Evolutionary conservation across 306 rosid genomes (phyloP).

Genomic region (Canavalia gladiata): DNA sequence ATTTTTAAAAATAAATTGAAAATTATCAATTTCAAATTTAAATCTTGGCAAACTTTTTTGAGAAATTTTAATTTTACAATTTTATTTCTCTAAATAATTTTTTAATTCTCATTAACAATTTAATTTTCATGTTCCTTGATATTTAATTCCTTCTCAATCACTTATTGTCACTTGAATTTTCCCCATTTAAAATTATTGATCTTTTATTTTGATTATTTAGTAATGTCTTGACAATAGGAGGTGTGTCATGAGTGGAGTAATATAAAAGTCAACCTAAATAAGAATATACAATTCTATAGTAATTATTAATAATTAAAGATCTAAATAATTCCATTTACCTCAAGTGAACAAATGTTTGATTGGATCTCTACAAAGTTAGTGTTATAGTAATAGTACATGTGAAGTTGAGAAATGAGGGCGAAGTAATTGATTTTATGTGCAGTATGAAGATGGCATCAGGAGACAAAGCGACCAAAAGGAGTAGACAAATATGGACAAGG

Average conservation of each 20-base stretch:
- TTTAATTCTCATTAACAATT: not conserved
- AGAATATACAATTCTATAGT: not conserved
- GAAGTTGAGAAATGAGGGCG: slow-evolving; percentile 11
- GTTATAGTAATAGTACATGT: not conserved
- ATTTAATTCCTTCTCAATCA: not conserved
- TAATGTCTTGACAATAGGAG: not conserved
- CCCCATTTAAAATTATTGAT: not conserved
- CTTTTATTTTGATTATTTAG: not conserved
- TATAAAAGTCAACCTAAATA: not conserved
- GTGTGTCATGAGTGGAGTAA: not conserved
- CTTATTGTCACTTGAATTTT: not conserved
- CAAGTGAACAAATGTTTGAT: not conserved
- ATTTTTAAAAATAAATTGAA: no score
- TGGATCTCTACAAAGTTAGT: no score
- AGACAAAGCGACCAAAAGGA: slow-evolving; percentile 35
- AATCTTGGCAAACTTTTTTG: no score
- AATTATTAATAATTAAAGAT: slow-evolving; percentile 5
- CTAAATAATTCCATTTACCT: not conserved
- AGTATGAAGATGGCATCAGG: not conserved
- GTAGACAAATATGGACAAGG: slow-evolving; percentile 18
- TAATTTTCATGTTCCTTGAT: not conserved
- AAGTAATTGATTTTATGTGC: not conserved
- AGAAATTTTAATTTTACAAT: no score
- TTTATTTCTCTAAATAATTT: not conserved
- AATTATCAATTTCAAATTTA: no score